Evolutionary conservation across 371 early-diverging fungal species (phyloP).

Genomic region (Gilbertella persicaria): DNA sequence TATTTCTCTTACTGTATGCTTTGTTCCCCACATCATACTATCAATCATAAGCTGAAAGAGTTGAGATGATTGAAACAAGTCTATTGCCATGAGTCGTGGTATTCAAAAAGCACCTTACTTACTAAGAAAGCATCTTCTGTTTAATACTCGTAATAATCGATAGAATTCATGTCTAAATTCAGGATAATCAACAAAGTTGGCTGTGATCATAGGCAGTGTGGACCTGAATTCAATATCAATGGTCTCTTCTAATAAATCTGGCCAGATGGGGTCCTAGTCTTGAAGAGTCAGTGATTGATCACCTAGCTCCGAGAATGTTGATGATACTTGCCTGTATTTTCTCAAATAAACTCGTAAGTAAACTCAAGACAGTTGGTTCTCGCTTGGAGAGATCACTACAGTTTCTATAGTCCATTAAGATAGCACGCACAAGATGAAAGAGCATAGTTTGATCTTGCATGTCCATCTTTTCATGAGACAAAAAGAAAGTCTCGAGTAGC

Average conservation of each 20-base stretch:
- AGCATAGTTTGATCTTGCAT: conserved; percentile 69
- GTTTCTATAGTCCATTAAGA: conserved; percentile 78
- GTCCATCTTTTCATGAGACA: conserved; percentile 67
- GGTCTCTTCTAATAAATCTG: conserved; percentile 48
- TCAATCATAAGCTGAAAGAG: conserved; percentile 81
- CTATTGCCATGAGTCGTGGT: conserved; percentile 39
- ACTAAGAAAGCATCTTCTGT: conserved; percentile 76
- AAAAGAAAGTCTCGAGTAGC: conserved; percentile 79
- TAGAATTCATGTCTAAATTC: conserved; percentile 92
- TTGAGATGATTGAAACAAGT: conserved; percentile 64
- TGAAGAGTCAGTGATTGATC: not conserved
- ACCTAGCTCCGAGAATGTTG: not conserved
- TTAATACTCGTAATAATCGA: conserved; percentile 78
- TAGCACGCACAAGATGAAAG: conserved; percentile 79
- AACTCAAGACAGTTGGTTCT: conserved; percentile 86
- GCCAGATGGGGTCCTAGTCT: conserved; percentile 16
- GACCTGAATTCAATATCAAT: conserved; percentile 83
- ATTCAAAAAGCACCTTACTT: not conserved
- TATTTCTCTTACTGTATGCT: conserved; percentile 93
- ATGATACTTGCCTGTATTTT: conserved; percentile 61
- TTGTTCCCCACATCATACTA: conserved; percentile 94
- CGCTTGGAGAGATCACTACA: conserved; percentile 68
- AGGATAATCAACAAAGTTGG: conserved; percentile 92
- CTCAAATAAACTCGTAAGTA: conserved; percentile 75
- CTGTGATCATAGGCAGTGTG: conserved; percentile 91